Evolutionary conservation across 2,329 filamentous ascomycete genomes (phyloP), one percentile per base, ranked within the genome.

Genomic region (Penicillium sp.): DNA sequence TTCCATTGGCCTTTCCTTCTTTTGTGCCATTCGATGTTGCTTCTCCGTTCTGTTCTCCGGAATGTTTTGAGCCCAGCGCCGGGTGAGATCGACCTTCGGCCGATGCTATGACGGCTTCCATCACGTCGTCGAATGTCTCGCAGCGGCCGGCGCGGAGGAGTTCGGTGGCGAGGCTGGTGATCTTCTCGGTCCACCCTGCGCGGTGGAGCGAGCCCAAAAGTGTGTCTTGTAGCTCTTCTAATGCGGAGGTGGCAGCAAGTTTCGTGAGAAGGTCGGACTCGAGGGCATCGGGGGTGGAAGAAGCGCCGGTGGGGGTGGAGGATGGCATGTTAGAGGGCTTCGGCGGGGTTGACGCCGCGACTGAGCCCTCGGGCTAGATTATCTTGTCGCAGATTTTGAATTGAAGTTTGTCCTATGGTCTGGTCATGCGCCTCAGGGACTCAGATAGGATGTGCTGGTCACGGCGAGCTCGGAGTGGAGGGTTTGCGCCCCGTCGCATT

Each of bases 111-210:
- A 85, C 78, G 28, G 77, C 74, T 16, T 74, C 75, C 66, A 82
- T 74, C 42, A 84, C 74, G 49, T 85, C 80, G 48, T 81, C 78
- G 59, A 81, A 82, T 29, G 76, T 82, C 50, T 77, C 77, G 63
- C 79, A 81, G 49, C 82, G 78, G 43, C 82, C 82, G 24, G 76
- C 79, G 59, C 82, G 79, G 49, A 85, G 78, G 38, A 85, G 75
- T 51, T 80, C 74, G 43, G 78, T 77, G 16, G 82, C 75, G 54
- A 85, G 78, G 43, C 71, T 72, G 52, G 78, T 78, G 54, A 86
- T 74, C 26, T 75, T 74, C 60, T 82, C 76, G 39, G 80, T 79
- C 82, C 83, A 86, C 60, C 82, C 82, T n/a, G 74, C 70, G 48
- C 80, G 75, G 61, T 82, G 78, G 10, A 85, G 76, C 21, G 78